phyloP scores from a whole-genome alignment of 805 yeast genomes.

The Debaryomyces maramus region DNA sequence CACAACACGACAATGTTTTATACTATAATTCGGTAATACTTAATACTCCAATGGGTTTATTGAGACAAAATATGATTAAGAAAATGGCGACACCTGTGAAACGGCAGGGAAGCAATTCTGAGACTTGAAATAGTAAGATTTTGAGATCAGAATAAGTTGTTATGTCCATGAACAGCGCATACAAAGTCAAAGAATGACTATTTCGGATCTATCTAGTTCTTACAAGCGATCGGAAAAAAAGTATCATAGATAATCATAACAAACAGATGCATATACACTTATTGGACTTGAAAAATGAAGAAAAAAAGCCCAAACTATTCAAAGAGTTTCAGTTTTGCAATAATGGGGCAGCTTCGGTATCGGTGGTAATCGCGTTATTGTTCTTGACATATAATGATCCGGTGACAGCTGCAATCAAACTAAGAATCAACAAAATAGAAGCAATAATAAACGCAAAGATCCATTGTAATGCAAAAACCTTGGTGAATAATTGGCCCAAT shows the following conservation, averaged over 20 bases:
- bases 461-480: conserved; percentile 81
- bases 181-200: too few species aligned
- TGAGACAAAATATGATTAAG: conserved; percentile 33
- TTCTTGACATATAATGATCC: conserved; percentile 22
- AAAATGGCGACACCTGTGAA: conserved; percentile 31
- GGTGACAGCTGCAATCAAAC: conserved; percentile 46
- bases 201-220: too few species aligned
- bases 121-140: too few species aligned
- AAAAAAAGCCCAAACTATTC: background rate
- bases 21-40: conserved; percentile 54
- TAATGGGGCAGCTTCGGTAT: conserved; percentile 39
- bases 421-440: conserved; percentile 52
- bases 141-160: too few species aligned
- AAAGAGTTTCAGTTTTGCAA: conserved; percentile 16
- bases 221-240: too few species aligned
- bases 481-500: conserved; percentile 66
- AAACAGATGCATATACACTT: background rate
- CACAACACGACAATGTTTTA: conserved; percentile 57
- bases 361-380: conserved; percentile 12
- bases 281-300: background rate
- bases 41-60: conserved; percentile 37
- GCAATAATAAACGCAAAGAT: conserved; percentile 73
- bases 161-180: too few species aligned
- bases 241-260: too few species aligned
- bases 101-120: background rate